Evolutionary conservation across 306 rosid species (phyloP).

Genomic region (Morella rubra): DNA sequence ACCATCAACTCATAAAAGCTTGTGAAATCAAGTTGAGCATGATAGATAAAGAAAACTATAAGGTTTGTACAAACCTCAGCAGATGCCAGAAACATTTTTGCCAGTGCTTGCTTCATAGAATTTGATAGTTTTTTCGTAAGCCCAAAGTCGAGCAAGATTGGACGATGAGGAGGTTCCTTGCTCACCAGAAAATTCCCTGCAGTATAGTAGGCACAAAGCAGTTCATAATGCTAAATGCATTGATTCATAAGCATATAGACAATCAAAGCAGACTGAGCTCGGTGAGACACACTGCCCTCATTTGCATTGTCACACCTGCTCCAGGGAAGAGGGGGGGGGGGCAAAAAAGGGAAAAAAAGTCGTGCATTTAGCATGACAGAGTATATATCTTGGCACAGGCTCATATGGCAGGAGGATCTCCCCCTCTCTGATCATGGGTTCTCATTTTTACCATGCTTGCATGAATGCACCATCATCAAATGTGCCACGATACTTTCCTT

Average conservation of each 20-base stretch:
- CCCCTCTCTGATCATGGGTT: background rate
- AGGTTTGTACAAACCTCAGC: conserved; percentile 70
- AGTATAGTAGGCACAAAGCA: conserved; percentile 24
- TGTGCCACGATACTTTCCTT: background rate
- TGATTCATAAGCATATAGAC: conserved; percentile 18
- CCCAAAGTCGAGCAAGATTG: conserved; percentile 95
- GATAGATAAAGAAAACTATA: background rate
- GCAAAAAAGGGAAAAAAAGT: too few species aligned
- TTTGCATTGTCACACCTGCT: background rate
- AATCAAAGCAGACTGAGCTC: conserved; percentile 4
- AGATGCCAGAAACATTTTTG: conserved; percentile 97
- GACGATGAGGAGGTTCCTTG: conserved; percentile 90
- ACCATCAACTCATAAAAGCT: background rate
- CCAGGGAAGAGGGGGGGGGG: too few species aligned
- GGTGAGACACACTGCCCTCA: background rate
- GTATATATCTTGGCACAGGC: too few species aligned
- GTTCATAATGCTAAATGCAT: conserved; percentile 15
- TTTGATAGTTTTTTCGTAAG: conserved; percentile 78
- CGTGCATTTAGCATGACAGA: too few species aligned
- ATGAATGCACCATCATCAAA: background rate
- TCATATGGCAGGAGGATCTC: too few species aligned
- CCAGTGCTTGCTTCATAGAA: conserved; percentile 80
- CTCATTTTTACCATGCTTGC: background rate
- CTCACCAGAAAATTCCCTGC: conserved; percentile 97
- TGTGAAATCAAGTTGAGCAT: background rate